Conservation (phyloP, 108 stramenopile genomes). For the Cyclotella baltica region DNA sequence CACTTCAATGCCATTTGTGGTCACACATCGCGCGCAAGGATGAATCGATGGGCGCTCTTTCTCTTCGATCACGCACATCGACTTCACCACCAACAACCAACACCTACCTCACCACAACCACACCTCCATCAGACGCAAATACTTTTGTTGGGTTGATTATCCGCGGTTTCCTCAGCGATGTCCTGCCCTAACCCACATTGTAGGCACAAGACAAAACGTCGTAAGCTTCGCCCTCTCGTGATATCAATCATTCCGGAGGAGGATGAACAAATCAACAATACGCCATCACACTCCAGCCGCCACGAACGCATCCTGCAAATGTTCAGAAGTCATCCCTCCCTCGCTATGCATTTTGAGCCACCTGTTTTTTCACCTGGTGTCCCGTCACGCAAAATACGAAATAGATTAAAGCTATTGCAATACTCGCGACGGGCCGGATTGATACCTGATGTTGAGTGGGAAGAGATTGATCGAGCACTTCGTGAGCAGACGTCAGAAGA, state of each 20-base stretch:
- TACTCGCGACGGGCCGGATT: conserved; percentile 72
- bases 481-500: conserved; percentile 20
- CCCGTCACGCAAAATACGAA: conserved; percentile 67
- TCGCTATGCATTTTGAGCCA: conserved; percentile 67
- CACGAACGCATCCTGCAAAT: conserved; percentile 61
- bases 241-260: conserved; percentile 59
- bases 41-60: too few species aligned
- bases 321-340: conserved; percentile 65
- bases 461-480: conserved; percentile 39
- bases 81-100: too few species aligned
- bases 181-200: conserved; percentile 45
- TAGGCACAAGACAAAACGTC: conserved; percentile 48
- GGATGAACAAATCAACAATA: not conserved
- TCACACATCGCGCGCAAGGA: too few species aligned
- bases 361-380: conserved; percentile 80
- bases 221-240: conserved; percentile 78
- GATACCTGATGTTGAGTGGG: conserved; percentile 72
- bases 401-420: conserved; percentile 60
- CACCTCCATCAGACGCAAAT: too few species aligned
- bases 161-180: conserved; percentile 14
- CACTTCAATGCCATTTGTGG: too few species aligned
- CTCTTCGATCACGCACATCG: too few species aligned
- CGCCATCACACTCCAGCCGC: conserved; percentile 5
- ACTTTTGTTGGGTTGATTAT: too few species aligned
- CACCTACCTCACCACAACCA: too few species aligned